Conservation (phyloP, 2,329 filamentous ascomycete genomes). For the Aspergillus amoenus region DNA sequence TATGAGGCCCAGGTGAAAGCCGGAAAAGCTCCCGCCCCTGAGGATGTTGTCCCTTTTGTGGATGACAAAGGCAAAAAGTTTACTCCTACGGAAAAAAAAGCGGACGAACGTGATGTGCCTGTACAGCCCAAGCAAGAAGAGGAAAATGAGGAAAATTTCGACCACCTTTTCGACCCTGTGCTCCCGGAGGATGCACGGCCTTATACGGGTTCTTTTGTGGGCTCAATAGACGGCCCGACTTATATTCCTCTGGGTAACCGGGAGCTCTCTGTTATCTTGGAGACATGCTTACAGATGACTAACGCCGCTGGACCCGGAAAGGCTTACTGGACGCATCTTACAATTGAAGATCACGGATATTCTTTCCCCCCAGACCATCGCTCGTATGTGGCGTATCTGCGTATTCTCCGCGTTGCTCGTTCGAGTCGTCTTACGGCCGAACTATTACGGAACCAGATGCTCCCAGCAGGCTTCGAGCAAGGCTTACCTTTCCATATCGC, state of each 20-base stretch:
- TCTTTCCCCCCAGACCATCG: conserved; percentile 68
- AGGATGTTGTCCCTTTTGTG: conserved; percentile 34
- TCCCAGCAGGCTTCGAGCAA: conserved; percentile 49
- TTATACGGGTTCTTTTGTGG: not conserved
- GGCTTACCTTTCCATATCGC: conserved; percentile 67
- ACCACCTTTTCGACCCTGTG: conserved; percentile 38
- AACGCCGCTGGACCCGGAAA: conserved; percentile 62
- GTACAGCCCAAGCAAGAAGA: conserved; percentile 18
- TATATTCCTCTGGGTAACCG: conserved; percentile 53
- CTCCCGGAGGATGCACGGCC: conserved; percentile 9
- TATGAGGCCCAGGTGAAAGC: not conserved
- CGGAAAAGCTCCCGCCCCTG: not conserved
- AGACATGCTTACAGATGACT: conserved; percentile 58
- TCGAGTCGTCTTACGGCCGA: conserved; percentile 62
- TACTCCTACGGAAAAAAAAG: not conserved
- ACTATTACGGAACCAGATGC: conserved; percentile 54
- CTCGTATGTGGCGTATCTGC: conserved; percentile 69
- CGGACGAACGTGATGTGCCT: no score
- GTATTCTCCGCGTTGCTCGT: conserved; percentile 64
- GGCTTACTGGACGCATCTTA: conserved; percentile 76
- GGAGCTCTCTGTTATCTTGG: conserved; percentile 67
- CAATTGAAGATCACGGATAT: conserved; percentile 47
- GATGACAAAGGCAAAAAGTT: conserved; percentile 23
- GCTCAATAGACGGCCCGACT: conserved; percentile 12
- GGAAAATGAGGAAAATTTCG: conserved; percentile 27